Evolutionary conservation across 352 stramenopile genomes (phyloP).

Genomic region (Globisporangium spinosum): DNA sequence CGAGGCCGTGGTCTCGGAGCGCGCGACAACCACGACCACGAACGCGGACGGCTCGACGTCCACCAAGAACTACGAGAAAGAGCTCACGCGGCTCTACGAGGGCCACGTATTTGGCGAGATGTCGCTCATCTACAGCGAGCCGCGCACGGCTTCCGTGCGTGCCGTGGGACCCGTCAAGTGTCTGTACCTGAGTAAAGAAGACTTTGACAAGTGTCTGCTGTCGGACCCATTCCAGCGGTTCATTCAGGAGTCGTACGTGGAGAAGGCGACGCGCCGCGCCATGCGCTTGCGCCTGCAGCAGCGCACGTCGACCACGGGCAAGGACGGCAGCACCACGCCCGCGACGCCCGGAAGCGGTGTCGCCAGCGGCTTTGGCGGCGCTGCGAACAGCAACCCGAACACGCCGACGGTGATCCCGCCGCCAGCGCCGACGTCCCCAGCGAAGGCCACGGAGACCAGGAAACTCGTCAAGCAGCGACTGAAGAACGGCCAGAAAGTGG

Average conservation of each 20-base stretch:
- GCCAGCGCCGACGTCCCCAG: slow-evolving; percentile 45
- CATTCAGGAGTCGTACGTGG: slow-evolving; percentile 83
- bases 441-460: slow-evolving; percentile 67
- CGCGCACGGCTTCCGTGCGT: slow-evolving; percentile 77
- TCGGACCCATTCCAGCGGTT: slow-evolving; percentile 85
- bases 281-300: slow-evolving; percentile 79
- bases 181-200: slow-evolving; percentile 82
- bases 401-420: slow-evolving; percentile 30
- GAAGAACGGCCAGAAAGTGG: slow-evolving; percentile 82
- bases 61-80: slow-evolving; percentile 57
- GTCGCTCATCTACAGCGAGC: slow-evolving; percentile 86
- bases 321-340: slow-evolving; percentile 11
- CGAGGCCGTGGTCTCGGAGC: slow-evolving; percentile 80
- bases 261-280: slow-evolving; percentile 77
- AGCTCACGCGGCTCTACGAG: slow-evolving; percentile 83
- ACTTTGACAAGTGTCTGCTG: slow-evolving; percentile 84
- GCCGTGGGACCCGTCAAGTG: slow-evolving; percentile 81
- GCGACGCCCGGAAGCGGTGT: slow-evolving; percentile 14
- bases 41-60: slow-evolving; percentile 9
- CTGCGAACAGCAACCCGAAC: slow-evolving; percentile 23
- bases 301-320: slow-evolving; percentile 29
- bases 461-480: slow-evolving; percentile 83
- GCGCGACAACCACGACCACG: slow-evolving; percentile 26
- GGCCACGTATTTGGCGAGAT: slow-evolving; percentile 89
- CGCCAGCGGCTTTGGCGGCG: neutral